These are phyloP conservation scores for Solanum sejunctum DNA, from an alignment of 257 asterid species.

Conservation along the genomic window DNA sequence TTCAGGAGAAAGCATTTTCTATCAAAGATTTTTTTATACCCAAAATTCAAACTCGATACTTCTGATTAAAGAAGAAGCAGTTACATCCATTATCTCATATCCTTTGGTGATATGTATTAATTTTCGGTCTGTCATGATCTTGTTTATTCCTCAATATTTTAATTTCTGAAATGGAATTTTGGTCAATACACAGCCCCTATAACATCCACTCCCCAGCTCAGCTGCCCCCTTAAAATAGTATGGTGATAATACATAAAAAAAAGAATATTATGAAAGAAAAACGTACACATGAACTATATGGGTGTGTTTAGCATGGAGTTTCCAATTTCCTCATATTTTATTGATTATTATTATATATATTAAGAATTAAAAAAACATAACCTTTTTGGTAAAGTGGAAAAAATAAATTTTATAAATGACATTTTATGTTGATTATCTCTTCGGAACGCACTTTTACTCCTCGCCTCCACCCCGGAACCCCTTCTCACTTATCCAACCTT, in stretches of 20 bases:
- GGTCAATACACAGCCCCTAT: too few relatives aligned
- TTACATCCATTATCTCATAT: too few relatives aligned
- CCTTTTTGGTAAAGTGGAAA: neutral
- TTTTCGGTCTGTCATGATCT: neutral
- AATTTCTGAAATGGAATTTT: too few relatives aligned
- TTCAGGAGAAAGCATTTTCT: too few relatives aligned
- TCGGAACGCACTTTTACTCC: too few relatives aligned
- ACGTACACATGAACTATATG: neutral
- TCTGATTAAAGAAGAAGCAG: too few relatives aligned
- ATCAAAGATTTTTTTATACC: too few relatives aligned
- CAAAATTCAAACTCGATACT: too few relatives aligned
- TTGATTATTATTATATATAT: neutral
- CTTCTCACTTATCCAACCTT: neutral
- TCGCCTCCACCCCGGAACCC: neutral
- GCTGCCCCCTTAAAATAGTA: too few relatives aligned
- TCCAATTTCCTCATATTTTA: neutral
- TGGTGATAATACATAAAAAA: too few relatives aligned
- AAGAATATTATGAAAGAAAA: neutral
- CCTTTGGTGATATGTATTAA: neutral
- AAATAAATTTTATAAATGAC: neutral
- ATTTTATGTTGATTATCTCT: neutral
- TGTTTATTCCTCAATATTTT: too few relatives aligned
- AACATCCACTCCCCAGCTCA: too few relatives aligned
- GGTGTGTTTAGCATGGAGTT: neutral
- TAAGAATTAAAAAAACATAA: neutral